Evolutionary conservation across 371 early-diverging fungal genomes (phyloP), one percentile per base, ranked within the genome.

Genomic region (Aphelidium insulamus): DNA sequence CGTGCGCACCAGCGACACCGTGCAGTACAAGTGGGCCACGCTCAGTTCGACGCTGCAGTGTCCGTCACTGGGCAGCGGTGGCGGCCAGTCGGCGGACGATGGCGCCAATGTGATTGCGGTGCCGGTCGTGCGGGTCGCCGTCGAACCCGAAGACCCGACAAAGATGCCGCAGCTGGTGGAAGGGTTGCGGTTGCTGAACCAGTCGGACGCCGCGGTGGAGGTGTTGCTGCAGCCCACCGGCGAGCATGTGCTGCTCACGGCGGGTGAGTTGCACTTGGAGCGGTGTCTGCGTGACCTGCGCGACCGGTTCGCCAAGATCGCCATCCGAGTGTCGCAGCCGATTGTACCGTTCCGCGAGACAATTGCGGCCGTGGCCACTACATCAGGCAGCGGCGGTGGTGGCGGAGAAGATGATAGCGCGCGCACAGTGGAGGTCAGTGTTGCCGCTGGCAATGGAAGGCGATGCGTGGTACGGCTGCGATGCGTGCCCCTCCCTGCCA

Each of bases 291-390:
- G 76, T 21, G 97, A 97, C 49, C 48, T 97, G 27, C 61, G 73
- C 36, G 95, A 94, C 45, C 62, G 84, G 11, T 95, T 78, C 52
- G 87, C 92, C 1, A 76, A 74, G 46, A 79, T 85, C 35, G 78
- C 81, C 32, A 85, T 97, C 37, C 78, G 78, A 36, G 90, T 75
- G 7, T 86, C 87, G 5, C 66, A 69, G 26, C 95, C 98, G 0
- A 78, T 92, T 45, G 95, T 97, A 0, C 95, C 95, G n/a, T 95
- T 83, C 59, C 65, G 91, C 25, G 98, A 97, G 54, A 80, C 84
- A 2, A 72, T 92, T 33, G 71, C 72, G 15, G 19, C 21, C 14
- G 14, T n/a, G n/a, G n/a, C n/a, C n/a, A 34, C 11, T 16, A 26
- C 27, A 48, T 22, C 32, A 42, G 11, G 29, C 46, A 6, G 39